Conservation (phyloP, 2,329 filamentous ascomycete genomes). For the Coniella lustricola region DNA sequence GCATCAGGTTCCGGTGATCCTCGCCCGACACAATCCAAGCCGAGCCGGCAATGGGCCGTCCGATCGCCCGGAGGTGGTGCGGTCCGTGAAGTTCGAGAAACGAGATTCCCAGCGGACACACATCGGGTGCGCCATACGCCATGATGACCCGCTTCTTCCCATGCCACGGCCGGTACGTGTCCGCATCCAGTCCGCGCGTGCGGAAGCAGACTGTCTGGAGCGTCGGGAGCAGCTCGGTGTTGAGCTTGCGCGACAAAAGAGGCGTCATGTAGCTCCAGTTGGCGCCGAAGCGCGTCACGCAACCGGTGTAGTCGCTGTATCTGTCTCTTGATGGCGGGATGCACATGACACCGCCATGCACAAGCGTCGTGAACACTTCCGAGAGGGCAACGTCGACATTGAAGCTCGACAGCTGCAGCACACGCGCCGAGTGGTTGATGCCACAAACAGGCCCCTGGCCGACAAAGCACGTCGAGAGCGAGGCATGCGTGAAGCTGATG, state of each 20-base stretch:
- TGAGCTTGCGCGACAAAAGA: slow-evolving; percentile 43
- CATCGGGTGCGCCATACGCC: slow-evolving; percentile 44
- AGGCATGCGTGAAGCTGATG: slow-evolving; percentile 54
- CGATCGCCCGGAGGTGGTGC: slow-evolving; percentile 34
- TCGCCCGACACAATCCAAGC: slow-evolving; percentile 48
- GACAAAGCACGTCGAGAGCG: slow-evolving; percentile 47
- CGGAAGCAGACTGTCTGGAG: slow-evolving; percentile 39
- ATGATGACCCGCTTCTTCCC: slow-evolving; percentile 39
- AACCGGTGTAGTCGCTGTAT: slow-evolving; percentile 41
- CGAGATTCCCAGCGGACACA: slow-evolving; percentile 45
- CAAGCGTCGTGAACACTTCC: slow-evolving; percentile 48
- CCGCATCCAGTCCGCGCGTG: slow-evolving; percentile 41
- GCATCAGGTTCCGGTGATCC: slow-evolving; percentile 42
- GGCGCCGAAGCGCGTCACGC: slow-evolving; percentile 42
- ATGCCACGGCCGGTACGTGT: slow-evolving; percentile 41
- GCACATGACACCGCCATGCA: slow-evolving; percentile 53
- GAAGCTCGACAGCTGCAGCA: slow-evolving; percentile 52
- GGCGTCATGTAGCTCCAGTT: slow-evolving; percentile 52
- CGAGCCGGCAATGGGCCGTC: slow-evolving; percentile 40
- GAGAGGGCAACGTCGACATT: slow-evolving; percentile 47
- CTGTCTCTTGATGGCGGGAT: slow-evolving; percentile 45
- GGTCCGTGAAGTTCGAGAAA: slow-evolving; percentile 35
- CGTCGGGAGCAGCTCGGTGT: slow-evolving; percentile 29
- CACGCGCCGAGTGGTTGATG: slow-evolving; percentile 44
- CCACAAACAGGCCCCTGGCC: slow-evolving; percentile 43